Evolutionary conservation across 768 basidiomycete genomes (phyloP).

Genomic region (Gyrodon lividus): DNA sequence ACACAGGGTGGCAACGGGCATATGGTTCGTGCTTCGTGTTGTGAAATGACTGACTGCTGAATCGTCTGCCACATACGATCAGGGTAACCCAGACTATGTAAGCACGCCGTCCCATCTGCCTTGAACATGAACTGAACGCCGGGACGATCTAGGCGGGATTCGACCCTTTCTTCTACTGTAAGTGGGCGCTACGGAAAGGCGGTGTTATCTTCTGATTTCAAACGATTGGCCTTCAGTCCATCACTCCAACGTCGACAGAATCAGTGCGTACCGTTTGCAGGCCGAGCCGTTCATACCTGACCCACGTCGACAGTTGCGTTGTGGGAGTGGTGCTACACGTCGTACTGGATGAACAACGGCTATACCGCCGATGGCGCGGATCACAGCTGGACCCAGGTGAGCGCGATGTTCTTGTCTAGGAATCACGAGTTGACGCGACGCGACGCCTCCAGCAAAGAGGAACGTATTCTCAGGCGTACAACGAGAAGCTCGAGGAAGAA

Average conservation of each 20-base stretch:
- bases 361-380: conserved; percentile 11
- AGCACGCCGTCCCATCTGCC: background rate
- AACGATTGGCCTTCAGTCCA: conserved; percentile 18
- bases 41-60: background rate
- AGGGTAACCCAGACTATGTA: conserved; percentile 25
- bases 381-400: conserved; percentile 25
- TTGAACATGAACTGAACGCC: background rate
- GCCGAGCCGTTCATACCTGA: background rate
- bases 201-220: background rate
- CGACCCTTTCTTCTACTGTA: conserved; percentile 27
- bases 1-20: conserved; percentile 26
- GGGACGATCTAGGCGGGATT: conserved; percentile 17
- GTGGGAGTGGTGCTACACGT: conserved; percentile 31
- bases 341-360: conserved; percentile 30
- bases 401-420: background rate
- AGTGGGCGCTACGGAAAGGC: background rate
- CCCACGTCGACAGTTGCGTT: conserved; percentile 18
- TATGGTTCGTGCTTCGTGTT: conserved; percentile 19
- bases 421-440: background rate
- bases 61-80: background rate
- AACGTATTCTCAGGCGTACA: conserved; percentile 23
- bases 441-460: conserved; percentile 12
- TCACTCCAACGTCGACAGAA: conserved; percentile 24
- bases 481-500: conserved; percentile 18
- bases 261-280: conserved; percentile 11